Conservation (phyloP, 2,329 filamentous ascomycete genomes). For the Macrophomina phaseolina region DNA sequence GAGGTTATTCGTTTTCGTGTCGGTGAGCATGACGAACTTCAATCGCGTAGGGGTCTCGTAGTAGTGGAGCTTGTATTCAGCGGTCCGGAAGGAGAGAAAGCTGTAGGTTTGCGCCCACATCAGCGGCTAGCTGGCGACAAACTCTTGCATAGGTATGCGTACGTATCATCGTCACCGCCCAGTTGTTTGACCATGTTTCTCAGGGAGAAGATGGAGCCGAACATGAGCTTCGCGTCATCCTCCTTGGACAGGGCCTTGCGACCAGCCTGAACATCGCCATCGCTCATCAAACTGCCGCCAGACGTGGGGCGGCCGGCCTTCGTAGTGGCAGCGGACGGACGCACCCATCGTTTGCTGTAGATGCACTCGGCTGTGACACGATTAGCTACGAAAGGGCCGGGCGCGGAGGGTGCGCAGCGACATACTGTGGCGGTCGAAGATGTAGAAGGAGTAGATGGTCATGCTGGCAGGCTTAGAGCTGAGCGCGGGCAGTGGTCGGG, state of each 20-base stretch:
- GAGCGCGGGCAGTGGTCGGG: neutral
- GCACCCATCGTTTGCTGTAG: slow-evolving; percentile 86
- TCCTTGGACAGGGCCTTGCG: slow-evolving; percentile 60
- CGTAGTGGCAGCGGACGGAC: slow-evolving; percentile 52
- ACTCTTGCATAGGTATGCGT: slow-evolving; percentile 30
- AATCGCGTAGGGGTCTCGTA: slow-evolving; percentile 97
- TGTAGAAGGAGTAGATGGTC: slow-evolving; percentile 97
- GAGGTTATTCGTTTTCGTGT: slow-evolving; percentile 87
- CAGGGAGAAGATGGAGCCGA: slow-evolving; percentile 94
- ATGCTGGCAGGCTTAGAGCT: slow-evolving; percentile 59
- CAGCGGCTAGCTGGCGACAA: neutral
- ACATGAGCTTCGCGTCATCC: slow-evolving; percentile 93
- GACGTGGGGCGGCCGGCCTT: slow-evolving; percentile 58
- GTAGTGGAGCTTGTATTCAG: slow-evolving; percentile 97
- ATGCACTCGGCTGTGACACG: slow-evolving; percentile 83
- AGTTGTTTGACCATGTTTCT: slow-evolving; percentile 97
- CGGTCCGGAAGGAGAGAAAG: slow-evolving; percentile 92
- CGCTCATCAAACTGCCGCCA: slow-evolving; percentile 51
- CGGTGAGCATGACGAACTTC: slow-evolving; percentile 96
- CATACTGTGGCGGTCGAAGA: slow-evolving; percentile 97
- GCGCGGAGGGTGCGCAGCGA: slow-evolving; percentile 19
- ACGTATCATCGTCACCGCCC: slow-evolving; percentile 85
- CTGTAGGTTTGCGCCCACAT: slow-evolving; percentile 49
- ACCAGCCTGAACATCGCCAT: slow-evolving; percentile 42
- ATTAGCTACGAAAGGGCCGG: slow-evolving; percentile 19